Conservation (phyloP, 2,329 filamentous ascomycete species). For the Xylaria sp. region DNA sequence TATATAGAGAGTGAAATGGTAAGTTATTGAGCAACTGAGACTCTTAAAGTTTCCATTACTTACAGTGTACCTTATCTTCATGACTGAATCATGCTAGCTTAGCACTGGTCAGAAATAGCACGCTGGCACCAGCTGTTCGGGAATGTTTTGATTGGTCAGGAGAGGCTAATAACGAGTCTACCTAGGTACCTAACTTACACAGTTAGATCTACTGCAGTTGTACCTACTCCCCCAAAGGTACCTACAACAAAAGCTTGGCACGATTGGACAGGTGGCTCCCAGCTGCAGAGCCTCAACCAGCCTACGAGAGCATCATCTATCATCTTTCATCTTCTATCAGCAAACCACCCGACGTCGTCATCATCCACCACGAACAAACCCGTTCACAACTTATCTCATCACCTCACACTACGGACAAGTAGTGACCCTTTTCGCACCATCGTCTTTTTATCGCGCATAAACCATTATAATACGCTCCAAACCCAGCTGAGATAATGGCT, state of each 20-base stretch:
- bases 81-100: not conserved
- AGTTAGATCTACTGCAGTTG: not conserved
- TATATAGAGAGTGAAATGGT: too few relatives aligned
- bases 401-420: not conserved
- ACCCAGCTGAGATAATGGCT: slow-evolving; percentile 36
- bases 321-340: slow-evolving; percentile 8
- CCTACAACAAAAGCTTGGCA: not conserved
- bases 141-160: slow-evolving; percentile 16
- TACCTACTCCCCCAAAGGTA: not conserved
- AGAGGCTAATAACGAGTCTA: not conserved
- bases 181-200: too few relatives aligned
- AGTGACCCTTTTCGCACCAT: not conserved
- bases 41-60: too few relatives aligned
- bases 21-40: too few relatives aligned
- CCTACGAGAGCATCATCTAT: slow-evolving; percentile 5
- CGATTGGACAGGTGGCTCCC: slow-evolving; percentile 12
- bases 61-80: too few relatives aligned
- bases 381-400: not conserved
- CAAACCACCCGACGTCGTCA: slow-evolving; percentile 23
- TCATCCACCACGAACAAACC: slow-evolving; percentile 12
- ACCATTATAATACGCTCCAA: not conserved
- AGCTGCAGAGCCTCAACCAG: slow-evolving; percentile 26
- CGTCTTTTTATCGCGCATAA: not conserved
- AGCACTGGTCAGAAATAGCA: not conserved
- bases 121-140: slow-evolving; percentile 15